Percentiles rank a stretch among this genome's conserved stretches.
Evolutionary conservation across 2,329 filamentous ascomycete genomes (phyloP).

Genomic region (Zopfia rhizophila): DNA sequence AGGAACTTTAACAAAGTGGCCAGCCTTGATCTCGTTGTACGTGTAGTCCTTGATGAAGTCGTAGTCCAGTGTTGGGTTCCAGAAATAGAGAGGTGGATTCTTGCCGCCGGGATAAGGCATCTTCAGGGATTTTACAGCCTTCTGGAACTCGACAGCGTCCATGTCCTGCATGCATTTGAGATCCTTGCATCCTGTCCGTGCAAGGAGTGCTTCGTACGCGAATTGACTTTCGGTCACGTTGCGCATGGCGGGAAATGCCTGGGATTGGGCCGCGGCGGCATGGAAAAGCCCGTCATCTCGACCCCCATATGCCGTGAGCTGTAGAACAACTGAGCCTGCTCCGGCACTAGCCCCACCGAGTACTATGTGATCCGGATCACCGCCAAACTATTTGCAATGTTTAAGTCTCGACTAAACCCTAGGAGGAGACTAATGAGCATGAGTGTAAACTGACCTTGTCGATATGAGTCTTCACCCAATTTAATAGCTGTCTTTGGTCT

Average conservation of each 20-base stretch:
- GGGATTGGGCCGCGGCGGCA: slow-evolving; percentile 45
- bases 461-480: slow-evolving; percentile 51
- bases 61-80: slow-evolving; percentile 55
- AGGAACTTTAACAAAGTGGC: slow-evolving; percentile 53
- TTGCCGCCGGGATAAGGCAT: slow-evolving; percentile 51
- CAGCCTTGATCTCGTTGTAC: slow-evolving; percentile 47
- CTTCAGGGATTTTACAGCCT: slow-evolving; percentile 45
- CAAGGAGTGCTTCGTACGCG: slow-evolving; percentile 53
- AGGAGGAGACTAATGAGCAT: not conserved
- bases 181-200: slow-evolving; percentile 47
- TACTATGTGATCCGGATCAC: slow-evolving; percentile 51
- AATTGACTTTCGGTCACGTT: slow-evolving; percentile 53
- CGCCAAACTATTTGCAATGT: slow-evolving; percentile 43
- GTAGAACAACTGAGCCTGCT: slow-evolving; percentile 50
- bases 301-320: slow-evolving; percentile 50
- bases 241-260: slow-evolving; percentile 52
- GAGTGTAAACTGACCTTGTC: slow-evolving; percentile 24
- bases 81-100: slow-evolving; percentile 51
- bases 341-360: slow-evolving; percentile 53
- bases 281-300: slow-evolving; percentile 49
- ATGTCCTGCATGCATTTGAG: slow-evolving; percentile 52
- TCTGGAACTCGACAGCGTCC: slow-evolving; percentile 51
- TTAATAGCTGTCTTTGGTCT: slow-evolving; percentile 48
- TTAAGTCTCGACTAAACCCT: slow-evolving; percentile 1
- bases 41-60: slow-evolving; percentile 55